Evolutionary conservation across 2,329 filamentous ascomycete species (phyloP), one percentile per base, ranked within the genome.

Genomic region (Pleurostoma richardsiae): DNA sequence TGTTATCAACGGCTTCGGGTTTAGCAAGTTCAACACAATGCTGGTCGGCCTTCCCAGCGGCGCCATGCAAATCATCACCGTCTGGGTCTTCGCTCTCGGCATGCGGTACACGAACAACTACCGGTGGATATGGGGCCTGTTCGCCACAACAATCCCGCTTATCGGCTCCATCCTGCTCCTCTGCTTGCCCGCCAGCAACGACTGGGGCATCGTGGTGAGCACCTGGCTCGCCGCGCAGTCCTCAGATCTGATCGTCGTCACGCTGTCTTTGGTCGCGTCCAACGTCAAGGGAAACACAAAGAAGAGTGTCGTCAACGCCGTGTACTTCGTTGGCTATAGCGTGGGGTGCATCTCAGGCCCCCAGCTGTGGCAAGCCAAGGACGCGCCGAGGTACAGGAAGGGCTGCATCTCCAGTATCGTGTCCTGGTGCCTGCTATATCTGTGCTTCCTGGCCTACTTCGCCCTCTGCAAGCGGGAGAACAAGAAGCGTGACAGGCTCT

Each of bases 221-320:
- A 59, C 56, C 0, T 62, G 59, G 57, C 50, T 62, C 5, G 59
- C 53, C 11, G 47, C 48, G 1, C 49, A 46, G 47, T 49, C 44
- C 27, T 49, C 50, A 10, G 41, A 44, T 10, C 43, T 53, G 27
- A 29, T 60, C 1, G 55, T 55, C 40, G 48, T 50, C 1, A 49
- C 50, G 10, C 53, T 50, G 1, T 49, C 52, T 4, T 51, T 62
- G 28, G 50, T 59, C 41, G 59, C 58, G 2, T 57, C 56, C 10
- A 63, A 61, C 29, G 52, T 62, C 4, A 60, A 60, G 42, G 60
- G 60, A 4, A 61, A 58, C 41, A 63, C 60, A 6, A 63, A 62
- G 49, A 57, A 56, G 43, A 52, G 50, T 8, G 49, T 55, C 4
- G 59, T 59, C 2, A 57, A 48, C 27, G 52, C 52, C 3, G 50